Base-by-base conservation (phyloP, 768 basidiomycete genomes). In the Psilocybe cyanescens region DNA sequence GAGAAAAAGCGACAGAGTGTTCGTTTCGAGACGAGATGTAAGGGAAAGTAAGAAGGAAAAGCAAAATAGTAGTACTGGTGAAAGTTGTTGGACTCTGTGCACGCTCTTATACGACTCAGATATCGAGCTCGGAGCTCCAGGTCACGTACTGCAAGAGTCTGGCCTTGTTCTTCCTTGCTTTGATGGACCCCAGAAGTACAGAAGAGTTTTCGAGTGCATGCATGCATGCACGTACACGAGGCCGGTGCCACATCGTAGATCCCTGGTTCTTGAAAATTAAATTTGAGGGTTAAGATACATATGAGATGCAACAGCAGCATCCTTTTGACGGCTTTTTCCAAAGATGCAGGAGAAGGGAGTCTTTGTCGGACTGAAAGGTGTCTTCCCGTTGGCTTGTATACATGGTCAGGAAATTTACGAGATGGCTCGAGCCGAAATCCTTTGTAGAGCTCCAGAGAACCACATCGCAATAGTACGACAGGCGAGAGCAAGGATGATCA, bases 221-320 rank as follows among this genome's bases (percentile, higher is more conserved):
- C 45, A 47, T 48, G 57, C 55, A 17, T 8, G 16, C 52, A 46
- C 12, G 12, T 44, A 41, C 63, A 68, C 63, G 63, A 66, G 63
- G 65, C 61, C 44, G 58, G 62, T 63, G 63, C 61, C 63, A 51
- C 59, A 65, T 65, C 60, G 53, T 48, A 62, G 60, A 65, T 64
- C 59, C 54, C 35, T 57, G 33, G 37, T 29, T 53, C 55, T 37
- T 44, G 33, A 39, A 37, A 53, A 44, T 41, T 49, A 9, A 47
- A 30, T 64, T 59, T 58, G 56, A 60, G 50, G 60, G 55, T 53
- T 46, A 65, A 63, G 60, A 59, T 63, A 55, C 48, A 57, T 61
- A 63, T 61, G 44, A 57, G 57, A 44, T 63, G 29, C 30, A 30
- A 24, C 46, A 28, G 8, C 33, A 35, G 31, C 2, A 12, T 14